Evolutionary conservation across 495 filamentous ascomycete species (phyloP), one percentile per base, ranked within the genome.

Genomic region (Collariella sp.): DNA sequence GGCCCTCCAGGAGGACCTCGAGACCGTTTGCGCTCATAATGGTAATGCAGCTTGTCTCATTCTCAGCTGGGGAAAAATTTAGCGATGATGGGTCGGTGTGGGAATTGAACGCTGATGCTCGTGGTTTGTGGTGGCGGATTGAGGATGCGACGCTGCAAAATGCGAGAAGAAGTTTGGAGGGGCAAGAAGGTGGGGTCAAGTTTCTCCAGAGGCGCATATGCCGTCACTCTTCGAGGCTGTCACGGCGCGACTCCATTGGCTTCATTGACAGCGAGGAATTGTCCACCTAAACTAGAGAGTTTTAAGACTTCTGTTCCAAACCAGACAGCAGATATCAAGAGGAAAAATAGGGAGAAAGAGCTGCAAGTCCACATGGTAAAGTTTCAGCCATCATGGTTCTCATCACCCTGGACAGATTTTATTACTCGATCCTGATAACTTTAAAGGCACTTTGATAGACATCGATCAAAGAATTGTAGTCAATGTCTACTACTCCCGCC

Each of bases 1-100:
- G 69, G 62, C 80, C 82, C 58, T 85, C 78, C 44, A 90, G 81
- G 67, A 93, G 69, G 53, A 80, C 80, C 67, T 89, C 84, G 50
- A 87, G 70, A 55, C 79, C 79, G 46, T 68, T 73, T 50, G 73
- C 79, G 38, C 49, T 69, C 88, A 91, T 90, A n/a, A 49, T 69
- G 58, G 38, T 41, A 24, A 50, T 22, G 34, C 20, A 43, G 33
- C 50, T 23, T 22, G 38, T 53, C 29, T 50, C 67, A 70, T 76
- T 51, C 43, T 63, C 34, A 36, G 34, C 11, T n/a, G 23, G 11
- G 10, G 24, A 62, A 66, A 66, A 64, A 39, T 22, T 43, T 18
- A 40, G 19, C 39, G 44, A 44, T 53, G 12, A 40, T 34, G 38
- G 39, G 46, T 52, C 57, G 54, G 54, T 54, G 46, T 43, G 18